These are phyloP conservation scores for Elsinoe perseae DNA, from an alignment of 2,329 filamentous ascomycete species.

Conservation along the genomic window DNA sequence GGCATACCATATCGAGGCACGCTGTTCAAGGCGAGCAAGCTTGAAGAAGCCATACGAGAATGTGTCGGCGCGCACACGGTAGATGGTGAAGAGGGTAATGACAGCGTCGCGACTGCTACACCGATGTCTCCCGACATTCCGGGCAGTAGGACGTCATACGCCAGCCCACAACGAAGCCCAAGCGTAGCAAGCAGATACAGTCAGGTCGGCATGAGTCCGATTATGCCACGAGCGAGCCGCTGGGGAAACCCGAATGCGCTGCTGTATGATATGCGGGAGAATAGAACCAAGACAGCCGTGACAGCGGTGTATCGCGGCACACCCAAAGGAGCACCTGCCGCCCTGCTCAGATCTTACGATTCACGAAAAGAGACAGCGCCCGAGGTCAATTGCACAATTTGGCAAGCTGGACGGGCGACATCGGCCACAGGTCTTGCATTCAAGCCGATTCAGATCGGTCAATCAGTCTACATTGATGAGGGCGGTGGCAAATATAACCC, in stretches of 20 bases:
- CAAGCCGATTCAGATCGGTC: slow-evolving; percentile 89
- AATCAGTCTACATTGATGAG: slow-evolving; percentile 90
- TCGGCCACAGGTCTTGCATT: slow-evolving; percentile 86
- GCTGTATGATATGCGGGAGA: slow-evolving; percentile 80
- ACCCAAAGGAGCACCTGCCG: slow-evolving; percentile 37
- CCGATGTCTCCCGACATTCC: slow-evolving; percentile 42
- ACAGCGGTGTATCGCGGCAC: slow-evolving; percentile 88
- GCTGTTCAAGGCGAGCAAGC: slow-evolving; percentile 89
- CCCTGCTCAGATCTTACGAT: slow-evolving; percentile 82
- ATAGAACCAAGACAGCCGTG: slow-evolving; percentile 64
- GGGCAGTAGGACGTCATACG: slow-evolving; percentile 26
- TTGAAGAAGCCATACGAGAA: slow-evolving; percentile 88
- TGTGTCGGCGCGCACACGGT: slow-evolving; percentile 76
- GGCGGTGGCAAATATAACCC: slow-evolving; percentile 85
- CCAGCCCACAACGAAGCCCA: slow-evolving; percentile 51
- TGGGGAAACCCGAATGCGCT: slow-evolving; percentile 77
- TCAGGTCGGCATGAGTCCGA: slow-evolving; percentile 61
- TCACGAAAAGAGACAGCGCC: slow-evolving; percentile 80
- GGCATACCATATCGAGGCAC: slow-evolving; percentile 93
- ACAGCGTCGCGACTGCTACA: slow-evolving; percentile 46
- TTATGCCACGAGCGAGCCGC: slow-evolving; percentile 47
- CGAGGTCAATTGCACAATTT: slow-evolving; percentile 90
- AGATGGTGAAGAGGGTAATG: slow-evolving; percentile 74
- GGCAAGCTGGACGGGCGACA: slow-evolving; percentile 94
- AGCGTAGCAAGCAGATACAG: slow-evolving; percentile 80